Conservation (phyloP, 495 filamentous ascomycete genomes). For the Neurospora sp. region DNA sequence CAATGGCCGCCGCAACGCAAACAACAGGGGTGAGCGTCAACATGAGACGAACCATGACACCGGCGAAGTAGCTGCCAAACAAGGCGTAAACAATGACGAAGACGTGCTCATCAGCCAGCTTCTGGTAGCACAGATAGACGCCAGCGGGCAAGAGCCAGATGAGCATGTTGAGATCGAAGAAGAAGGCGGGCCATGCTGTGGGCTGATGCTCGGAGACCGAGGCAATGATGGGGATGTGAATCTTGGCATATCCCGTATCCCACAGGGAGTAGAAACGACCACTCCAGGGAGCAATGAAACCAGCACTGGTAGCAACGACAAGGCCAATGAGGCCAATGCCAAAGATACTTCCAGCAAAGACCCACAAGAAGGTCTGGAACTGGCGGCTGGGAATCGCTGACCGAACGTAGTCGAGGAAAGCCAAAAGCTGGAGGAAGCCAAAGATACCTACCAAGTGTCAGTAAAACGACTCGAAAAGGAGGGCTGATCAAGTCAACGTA, state of each 20-base stretch:
- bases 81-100: slow-evolving; percentile 97
- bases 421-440: slow-evolving; percentile 88
- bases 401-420: slow-evolving; percentile 84
- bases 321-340: slow-evolving; percentile 55
- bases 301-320: slow-evolving; percentile 72
- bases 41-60: slow-evolving; percentile 99
- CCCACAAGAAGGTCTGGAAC: slow-evolving; percentile 79
- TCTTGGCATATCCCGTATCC: slow-evolving; percentile 99
- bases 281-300: slow-evolving; percentile 94
- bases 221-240: slow-evolving; percentile 98
- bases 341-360: slow-evolving; percentile 60
- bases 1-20: slow-evolving; percentile 87
- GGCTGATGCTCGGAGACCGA: slow-evolving; percentile 99
- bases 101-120: slow-evolving; percentile 90
- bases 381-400: slow-evolving; percentile 81
- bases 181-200: slow-evolving; percentile 99
- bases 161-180: slow-evolving; percentile 96
- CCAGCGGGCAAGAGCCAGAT: slow-evolving; percentile 99
- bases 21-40: slow-evolving; percentile 94
- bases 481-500: slow-evolving; percentile 30
- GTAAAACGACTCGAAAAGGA: neutral
- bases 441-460: slow-evolving; percentile 66
- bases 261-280: slow-evolving; percentile 99
- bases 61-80: slow-evolving; percentile 93
- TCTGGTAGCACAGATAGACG: slow-evolving; percentile 95